Evolutionary conservation across 108 stramenopile species (phyloP), one percentile per base, ranked within the genome.

Genomic region (Aurantiochytrium sp.): DNA sequence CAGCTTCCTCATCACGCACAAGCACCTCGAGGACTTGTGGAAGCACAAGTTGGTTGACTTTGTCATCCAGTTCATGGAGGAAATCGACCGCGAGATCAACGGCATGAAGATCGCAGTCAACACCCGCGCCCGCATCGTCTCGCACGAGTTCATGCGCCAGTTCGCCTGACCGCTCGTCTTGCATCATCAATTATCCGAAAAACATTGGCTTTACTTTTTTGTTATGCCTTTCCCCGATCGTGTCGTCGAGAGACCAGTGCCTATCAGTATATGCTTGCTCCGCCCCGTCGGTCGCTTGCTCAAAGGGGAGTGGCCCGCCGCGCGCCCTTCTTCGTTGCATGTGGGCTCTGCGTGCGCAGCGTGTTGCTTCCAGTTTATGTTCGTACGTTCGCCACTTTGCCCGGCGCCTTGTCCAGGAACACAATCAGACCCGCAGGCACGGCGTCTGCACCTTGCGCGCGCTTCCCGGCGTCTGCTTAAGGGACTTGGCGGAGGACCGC

Each of bases 31-130:
- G 89, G 86, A 68, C 45, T 88, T 94, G 89, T 93, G 93, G 93
- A 94, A 93, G 89, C 92, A 93, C 86, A 94, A 94, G 92, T 90
- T 94, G 27, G 88, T 94, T 6, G 94, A 94, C 68, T 94, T 94
- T 65, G 87, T 94, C 50, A 92, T 94, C 24, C 91, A 92, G 86
- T 94, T 94, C 91, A 94, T 94, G 94, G 94, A 94, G 89, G 94
- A 94, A 34, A 92, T 94, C 48, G 93, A 94, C 91, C 93, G 93
- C 89, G 94, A 94, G 87, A 94, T 94, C 55, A 93, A 91, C 45
- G 93, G 86, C 30, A 94, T 94, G 93, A 93, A 93, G 50, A 94
- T 94, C 68, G 91, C 93, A n/a, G 91, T 94, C 55, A 94, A 94
- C 81, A 92, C 93, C 22, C 89, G 93, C 32, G 92, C 92, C 27